phyloP scores from a whole-genome alignment of 2,329 filamentous ascomycete species.

The Grosmannia penicillata region DNA sequence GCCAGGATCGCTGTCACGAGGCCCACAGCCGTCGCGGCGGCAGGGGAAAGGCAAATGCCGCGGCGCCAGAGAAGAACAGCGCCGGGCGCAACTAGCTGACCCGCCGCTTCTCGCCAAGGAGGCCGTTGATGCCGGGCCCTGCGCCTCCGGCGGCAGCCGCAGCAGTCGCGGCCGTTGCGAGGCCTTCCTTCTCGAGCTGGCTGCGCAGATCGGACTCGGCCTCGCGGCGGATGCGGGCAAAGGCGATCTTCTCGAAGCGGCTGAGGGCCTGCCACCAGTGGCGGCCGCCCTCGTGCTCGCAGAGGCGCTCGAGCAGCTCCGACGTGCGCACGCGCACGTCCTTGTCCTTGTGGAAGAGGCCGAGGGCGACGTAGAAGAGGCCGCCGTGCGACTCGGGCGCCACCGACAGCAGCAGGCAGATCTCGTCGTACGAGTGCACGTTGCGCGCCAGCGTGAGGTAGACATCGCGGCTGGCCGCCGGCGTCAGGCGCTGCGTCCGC shows the following conservation, averaged over 20 bases:
- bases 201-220: conserved; percentile 34
- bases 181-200: conserved; percentile 29
- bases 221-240: conserved; percentile 61
- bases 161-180: conserved; percentile 8
- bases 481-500: conserved; percentile 63
- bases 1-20: not conserved
- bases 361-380: conserved; percentile 80
- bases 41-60: not conserved
- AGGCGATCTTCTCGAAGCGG: conserved; percentile 77
- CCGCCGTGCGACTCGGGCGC: conserved; percentile 77
- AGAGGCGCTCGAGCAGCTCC: conserved; percentile 67
- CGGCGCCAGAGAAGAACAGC: not conserved
- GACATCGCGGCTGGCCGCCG: conserved; percentile 65
- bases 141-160: not conserved
- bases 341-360: conserved; percentile 76
- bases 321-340: conserved; percentile 67
- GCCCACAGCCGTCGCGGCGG: conserved; percentile 1
- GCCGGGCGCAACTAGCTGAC: conserved; percentile 28
- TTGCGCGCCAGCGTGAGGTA: conserved; percentile 67
- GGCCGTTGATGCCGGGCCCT: not conserved
- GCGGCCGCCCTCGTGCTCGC: conserved; percentile 75
- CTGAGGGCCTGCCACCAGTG: conserved; percentile 86
- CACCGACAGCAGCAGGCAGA: conserved; percentile 69
- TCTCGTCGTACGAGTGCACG: conserved; percentile 69
- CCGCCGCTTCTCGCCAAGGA: conserved; percentile 24